phyloP scores from a whole-genome alignment of 257 asterid species.

The Gardenia jasminoides region DNA sequence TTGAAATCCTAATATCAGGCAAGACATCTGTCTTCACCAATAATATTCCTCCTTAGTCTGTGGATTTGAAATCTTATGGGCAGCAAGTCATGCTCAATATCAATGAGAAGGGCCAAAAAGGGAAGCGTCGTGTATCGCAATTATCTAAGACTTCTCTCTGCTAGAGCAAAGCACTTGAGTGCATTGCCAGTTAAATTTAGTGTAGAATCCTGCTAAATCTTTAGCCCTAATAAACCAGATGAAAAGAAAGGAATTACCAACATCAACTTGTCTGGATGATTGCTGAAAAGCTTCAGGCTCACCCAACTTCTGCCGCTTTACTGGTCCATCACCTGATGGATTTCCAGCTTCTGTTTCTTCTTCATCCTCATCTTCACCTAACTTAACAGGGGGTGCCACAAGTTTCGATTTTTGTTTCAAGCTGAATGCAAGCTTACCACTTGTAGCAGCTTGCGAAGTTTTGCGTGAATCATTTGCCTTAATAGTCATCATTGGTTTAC shows the following conservation, averaged over 20 bases:
- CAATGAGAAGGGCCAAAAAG: not conserved
- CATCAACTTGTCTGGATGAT: conserved; percentile 51
- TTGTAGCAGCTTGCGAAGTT: conserved; percentile 43
- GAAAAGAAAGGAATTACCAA: conserved; percentile 76
- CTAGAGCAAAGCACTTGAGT: not conserved
- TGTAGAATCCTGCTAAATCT: conserved; percentile 11
- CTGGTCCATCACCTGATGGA: conserved; percentile 57
- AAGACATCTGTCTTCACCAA: not conserved
- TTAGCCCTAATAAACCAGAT: conserved; percentile 19
- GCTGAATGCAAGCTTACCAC: conserved; percentile 92
- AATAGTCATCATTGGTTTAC: conserved; percentile 39
- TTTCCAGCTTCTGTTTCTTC: conserved; percentile 59
- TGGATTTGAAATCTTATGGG: not conserved
- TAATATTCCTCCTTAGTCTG: not conserved
- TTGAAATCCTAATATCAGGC: not conserved
- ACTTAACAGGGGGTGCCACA: conserved; percentile 61
- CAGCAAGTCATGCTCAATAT: not conserved
- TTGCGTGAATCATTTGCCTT: conserved; percentile 46
- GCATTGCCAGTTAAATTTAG: not conserved
- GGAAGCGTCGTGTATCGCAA: not conserved
- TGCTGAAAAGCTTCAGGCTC: conserved; percentile 45
- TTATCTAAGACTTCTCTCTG: conserved; percentile 1
- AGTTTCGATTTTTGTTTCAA: conserved; percentile 85
- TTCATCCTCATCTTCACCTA: conserved; percentile 78
- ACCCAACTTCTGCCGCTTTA: conserved; percentile 66